Evolutionary conservation across 371 early-diverging fungal genomes (phyloP), one percentile per base, ranked within the genome.

Genomic region (Circinella minor): DNA sequence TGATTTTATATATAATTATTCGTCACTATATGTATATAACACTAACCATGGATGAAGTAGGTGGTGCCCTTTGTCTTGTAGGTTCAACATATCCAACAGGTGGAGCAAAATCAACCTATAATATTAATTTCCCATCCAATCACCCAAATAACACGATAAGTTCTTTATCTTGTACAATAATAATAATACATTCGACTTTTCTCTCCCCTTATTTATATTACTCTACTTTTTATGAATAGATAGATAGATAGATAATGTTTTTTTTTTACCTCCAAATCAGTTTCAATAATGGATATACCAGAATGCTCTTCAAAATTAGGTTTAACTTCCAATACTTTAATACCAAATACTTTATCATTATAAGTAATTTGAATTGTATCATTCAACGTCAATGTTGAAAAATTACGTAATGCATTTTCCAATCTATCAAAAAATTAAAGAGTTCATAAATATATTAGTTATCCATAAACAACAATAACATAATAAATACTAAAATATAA

Each of bases 21-120:
- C 13, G 39, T 27, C 27, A 27, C 20, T 6, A 17, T 68, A 47
- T 82, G 27, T 27, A 27, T 27, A 27, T 27, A 27, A 27, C 27
- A 27, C 27, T 27, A 27, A 88, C 86, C 76, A 83, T 79, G 18
- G 81, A 55, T 20, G 80, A 77, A 13, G 74, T 70, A 36, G 74
- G 81, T n/a, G 73, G 76, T 57, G 85, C 79, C 61, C 78, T 72
- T 18, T 65, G 64, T 55, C 4, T 27, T 14, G 71, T 61, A 7
- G 98, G 97, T 76, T 99, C 99, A 43, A 92, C 90, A 80, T 99
- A 99, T 6, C 99, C 99, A 0, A 97, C 81, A 15, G 99, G 99
- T 27, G 99, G 91, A 4, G 96, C 98, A 85, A 99, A 99, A 72
- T 99, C 99, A 2, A 96, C 96, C 84, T 89, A 63, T 34, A 5